Evolutionary conservation across 305 asterid species (phyloP), one percentile per base, ranked within the genome.

Genomic region (Fraxinus paxiana): DNA sequence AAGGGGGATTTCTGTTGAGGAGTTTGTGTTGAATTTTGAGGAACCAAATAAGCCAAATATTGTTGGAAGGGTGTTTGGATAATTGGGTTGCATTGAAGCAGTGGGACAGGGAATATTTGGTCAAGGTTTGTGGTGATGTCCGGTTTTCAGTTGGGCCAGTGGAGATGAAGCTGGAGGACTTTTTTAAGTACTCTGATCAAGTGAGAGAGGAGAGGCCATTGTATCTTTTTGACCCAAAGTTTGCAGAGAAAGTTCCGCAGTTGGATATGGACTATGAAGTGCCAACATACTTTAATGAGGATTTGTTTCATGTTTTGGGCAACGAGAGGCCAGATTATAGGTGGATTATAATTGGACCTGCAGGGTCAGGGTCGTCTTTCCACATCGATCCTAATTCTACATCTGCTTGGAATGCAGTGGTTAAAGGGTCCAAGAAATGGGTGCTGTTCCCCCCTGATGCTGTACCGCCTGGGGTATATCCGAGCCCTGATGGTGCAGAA

Each of bases 331-430:
- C 99, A 0, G 99, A 96, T 63, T 88, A 92, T 78, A 85, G 98
- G 77, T 96, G 98, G 99, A 87, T 96, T 80, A 96, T 96, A 71
- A 92, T 96, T 59, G 98, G 99, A 69, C 98, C 97, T 4, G 94
- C 97, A 17, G 98, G 99, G 77, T 94, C 98, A 0, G 98, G 99
- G 18, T 94, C 99, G n/a, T 96, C 99, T 2, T 96, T 96, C 79
- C 98, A 92, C 84, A 91, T 96, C 10, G 99, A 96, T 87, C 99
- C 98, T 77, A 96, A 96, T 88, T 92, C 98, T 6, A 96, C 99
- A 37, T 94, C 99, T 15, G 98, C 98, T 85, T 96, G 99, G 99
- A 96, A 94, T 88, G 99, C 99, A 0, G 92, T 96, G 85, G 84
- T 91, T 59, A 92, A 92, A 82, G 99, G 99, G 30, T 93, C 98